Conservation (phyloP, 2,329 filamentous ascomycete genomes). For the Cercospora sojina region DNA sequence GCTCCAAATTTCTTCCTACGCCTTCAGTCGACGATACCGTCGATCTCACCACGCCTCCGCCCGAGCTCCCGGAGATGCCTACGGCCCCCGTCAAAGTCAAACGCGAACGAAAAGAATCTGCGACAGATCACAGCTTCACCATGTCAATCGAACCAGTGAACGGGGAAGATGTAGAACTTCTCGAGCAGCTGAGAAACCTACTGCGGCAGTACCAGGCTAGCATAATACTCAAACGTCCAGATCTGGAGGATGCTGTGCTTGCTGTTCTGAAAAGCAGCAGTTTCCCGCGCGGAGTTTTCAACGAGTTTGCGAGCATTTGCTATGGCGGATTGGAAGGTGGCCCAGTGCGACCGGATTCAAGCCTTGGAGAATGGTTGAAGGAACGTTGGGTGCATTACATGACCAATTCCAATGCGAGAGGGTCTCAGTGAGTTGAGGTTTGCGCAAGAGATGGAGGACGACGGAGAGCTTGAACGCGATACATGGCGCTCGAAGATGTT, state of each 20-base stretch:
- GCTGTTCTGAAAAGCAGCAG: background rate
- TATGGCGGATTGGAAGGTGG: background rate
- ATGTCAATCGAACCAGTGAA: background rate
- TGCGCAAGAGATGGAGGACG: background rate
- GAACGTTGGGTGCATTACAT: background rate
- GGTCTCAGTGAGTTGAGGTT: background rate
- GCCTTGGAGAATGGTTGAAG: background rate
- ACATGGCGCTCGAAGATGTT: background rate
- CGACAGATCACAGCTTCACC: background rate
- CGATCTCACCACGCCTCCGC: background rate
- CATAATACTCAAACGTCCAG: background rate
- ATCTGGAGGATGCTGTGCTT: background rate
- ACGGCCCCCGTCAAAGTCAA: background rate
- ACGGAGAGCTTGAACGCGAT: background rate
- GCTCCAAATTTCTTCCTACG: background rate
- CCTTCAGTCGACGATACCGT: background rate
- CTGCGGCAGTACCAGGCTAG: background rate
- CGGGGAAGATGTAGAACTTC: background rate
- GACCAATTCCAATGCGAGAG: background rate
- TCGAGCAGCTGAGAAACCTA: background rate
- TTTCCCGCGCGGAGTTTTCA: background rate
- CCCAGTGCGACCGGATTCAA: background rate
- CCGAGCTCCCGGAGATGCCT: background rate
- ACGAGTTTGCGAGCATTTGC: background rate
- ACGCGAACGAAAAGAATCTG: background rate